Base-by-base conservation (phyloP, 306 rosid species). In the Alnus rubra region DNA sequence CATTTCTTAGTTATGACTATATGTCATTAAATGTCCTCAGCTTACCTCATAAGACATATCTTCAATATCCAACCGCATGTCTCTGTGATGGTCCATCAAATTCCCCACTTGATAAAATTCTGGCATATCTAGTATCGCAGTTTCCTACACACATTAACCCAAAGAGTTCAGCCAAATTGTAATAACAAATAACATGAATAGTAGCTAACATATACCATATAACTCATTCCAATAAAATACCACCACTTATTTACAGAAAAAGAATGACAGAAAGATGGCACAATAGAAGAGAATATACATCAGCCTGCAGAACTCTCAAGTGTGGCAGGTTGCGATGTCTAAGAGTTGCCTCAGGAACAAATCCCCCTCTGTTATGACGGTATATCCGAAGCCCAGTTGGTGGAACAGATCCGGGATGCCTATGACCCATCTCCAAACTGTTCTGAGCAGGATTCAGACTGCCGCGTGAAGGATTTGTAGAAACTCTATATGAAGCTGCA, bases 1-100 rank as follows among this genome's bases (percentile, higher is more conserved):
- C 64, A 33, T 9, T 28, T 19, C 19, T 55, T 48, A 35, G 49
- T 12, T 31, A 65, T 23, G 58, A 65, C 64, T 52, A 71, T 47
- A 79, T 42, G 71, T 4, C 51, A 76, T 76, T 56, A 49, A 82
- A 47, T 44, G 75, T 79, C 68, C 37, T 56, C 33, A 37, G 76
- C 86, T 84, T 85, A 88, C 99, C 97, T 96, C 99, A 74, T 96
- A 96, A 47, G 99, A 91, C 98, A 96, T 93, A 79, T 96, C 93
- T 88, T 93, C 99, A 58, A 96, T 96, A 88, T 96, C 98, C 92
- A 96, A 75, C 73, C 94, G 96, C 96, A 96, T 87, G 81, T 96
- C 99, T 55, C 97, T 88, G 83, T 96, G 98, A 83, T 91, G 91
- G 80, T 96, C 99, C 70, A 78, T 81, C 51, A 83, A 75, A 80